These are phyloP conservation scores for Cyberlindnera suaveolens DNA, from an alignment of 805 yeast species.

Conservation along the genomic window DNA sequence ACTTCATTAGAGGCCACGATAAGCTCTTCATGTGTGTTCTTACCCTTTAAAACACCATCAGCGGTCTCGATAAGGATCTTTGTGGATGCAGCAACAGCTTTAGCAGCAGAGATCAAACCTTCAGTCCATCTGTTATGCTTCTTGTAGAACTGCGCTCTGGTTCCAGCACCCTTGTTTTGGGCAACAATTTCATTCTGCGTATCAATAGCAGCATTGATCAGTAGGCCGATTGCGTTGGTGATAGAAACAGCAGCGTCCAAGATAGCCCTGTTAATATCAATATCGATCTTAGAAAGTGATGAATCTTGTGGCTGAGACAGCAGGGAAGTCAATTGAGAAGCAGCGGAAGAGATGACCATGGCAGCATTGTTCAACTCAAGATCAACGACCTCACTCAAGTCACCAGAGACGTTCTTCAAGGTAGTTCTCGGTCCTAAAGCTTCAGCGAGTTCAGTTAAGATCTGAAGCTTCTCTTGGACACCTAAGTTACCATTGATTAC, in stretches of 20 bases:
- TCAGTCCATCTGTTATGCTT: slow-evolving; percentile 92
- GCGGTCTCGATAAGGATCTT: slow-evolving; percentile 79
- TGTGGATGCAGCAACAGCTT: slow-evolving; percentile 80
- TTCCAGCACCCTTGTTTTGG: slow-evolving; percentile 57
- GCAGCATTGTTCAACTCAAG: slow-evolving; percentile 71
- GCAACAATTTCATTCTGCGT: slow-evolving; percentile 78
- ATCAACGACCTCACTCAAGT: slow-evolving; percentile 67
- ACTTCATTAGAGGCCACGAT: slow-evolving; percentile 90
- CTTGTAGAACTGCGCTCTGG: slow-evolving; percentile 72
- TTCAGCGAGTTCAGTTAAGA: slow-evolving; percentile 49
- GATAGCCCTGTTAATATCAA: slow-evolving; percentile 71
- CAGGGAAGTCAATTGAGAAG: slow-evolving; percentile 48
- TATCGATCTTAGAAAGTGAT: slow-evolving; percentile 45
- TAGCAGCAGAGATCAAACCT: slow-evolving; percentile 85
- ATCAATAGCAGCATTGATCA: slow-evolving; percentile 71
- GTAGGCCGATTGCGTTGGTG: slow-evolving; percentile 66
- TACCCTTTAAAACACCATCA: slow-evolving; percentile 64
- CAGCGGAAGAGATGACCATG: slow-evolving; percentile 58
- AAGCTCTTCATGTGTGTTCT: slow-evolving; percentile 71
- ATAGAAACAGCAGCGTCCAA: slow-evolving; percentile 74
- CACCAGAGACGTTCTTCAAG: slow-evolving; percentile 33
- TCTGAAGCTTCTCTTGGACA: slow-evolving; percentile 66
- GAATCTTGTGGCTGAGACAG: slow-evolving; percentile 45
- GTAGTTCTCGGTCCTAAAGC: slow-evolving; percentile 41
- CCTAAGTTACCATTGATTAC: slow-evolving; percentile 72